phyloP scores from a whole-genome alignment of 1,284 basidiomycete genomes.

The Cryptococcus sp. region DNA sequence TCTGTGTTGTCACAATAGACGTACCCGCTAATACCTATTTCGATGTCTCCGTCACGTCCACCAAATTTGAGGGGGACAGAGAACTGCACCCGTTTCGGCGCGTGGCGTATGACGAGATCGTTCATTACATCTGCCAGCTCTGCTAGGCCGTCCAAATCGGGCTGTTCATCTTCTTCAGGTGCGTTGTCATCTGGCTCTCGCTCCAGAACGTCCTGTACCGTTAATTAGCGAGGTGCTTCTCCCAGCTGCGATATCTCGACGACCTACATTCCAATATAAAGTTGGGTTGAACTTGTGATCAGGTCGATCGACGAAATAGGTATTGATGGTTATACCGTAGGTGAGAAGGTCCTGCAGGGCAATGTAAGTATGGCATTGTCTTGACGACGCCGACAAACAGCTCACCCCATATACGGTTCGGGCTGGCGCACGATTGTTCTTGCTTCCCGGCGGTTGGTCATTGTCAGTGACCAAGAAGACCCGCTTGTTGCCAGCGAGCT shows the following conservation, averaged over 20 bases:
- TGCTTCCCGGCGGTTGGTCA: slow-evolving; percentile 62
- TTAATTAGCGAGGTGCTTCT: slow-evolving; percentile 2
- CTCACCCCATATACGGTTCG: slow-evolving; percentile 44
- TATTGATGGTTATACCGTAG: slow-evolving; percentile 79
- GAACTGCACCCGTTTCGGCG: slow-evolving; percentile 84
- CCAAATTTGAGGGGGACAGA: slow-evolving; percentile 79
- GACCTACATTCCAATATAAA: slow-evolving; percentile 79
- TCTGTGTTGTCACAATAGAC: slow-evolving; percentile 27
- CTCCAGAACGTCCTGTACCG: slow-evolving; percentile 60
- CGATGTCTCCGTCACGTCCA: slow-evolving; percentile 63
- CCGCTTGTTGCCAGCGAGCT: slow-evolving; percentile 74
- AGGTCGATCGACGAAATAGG: slow-evolving; percentile 82
- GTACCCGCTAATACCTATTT: slow-evolving; percentile 88
- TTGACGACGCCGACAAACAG: slow-evolving; percentile 1
- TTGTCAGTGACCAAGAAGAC: slow-evolving; percentile 92
- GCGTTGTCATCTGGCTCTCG: slow-evolving; percentile 58
- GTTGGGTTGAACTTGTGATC: slow-evolving; percentile 71
- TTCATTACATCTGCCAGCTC: slow-evolving; percentile 55
- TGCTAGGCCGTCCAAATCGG: slow-evolving; percentile 66
- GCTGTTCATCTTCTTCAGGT: slow-evolving; percentile 54
- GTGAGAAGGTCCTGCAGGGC: slow-evolving; percentile 72
- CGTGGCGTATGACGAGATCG: slow-evolving; percentile 78
- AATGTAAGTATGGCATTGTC: background rate
- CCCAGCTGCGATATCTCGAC: background rate
- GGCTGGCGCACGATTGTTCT: slow-evolving; percentile 41